Conservation (phyloP, 257 asterid species). For the Solanum chilense region DNA sequence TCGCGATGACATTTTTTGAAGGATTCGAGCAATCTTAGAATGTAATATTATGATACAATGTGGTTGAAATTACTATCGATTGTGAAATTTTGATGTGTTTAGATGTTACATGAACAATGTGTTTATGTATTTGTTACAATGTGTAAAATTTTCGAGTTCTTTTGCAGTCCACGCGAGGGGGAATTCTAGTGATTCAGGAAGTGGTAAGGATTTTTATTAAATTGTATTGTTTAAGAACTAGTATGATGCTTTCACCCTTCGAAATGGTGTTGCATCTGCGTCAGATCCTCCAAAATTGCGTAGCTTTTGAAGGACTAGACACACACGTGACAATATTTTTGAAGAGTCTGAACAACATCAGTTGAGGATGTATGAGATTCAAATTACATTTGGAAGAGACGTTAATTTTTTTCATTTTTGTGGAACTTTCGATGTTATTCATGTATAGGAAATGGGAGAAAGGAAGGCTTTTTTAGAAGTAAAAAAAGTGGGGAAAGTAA, state of each 20-base stretch:
- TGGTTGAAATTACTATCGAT: not conserved
- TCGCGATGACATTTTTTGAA: not conserved
- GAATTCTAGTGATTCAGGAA: conserved; percentile 17
- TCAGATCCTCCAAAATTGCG: not conserved
- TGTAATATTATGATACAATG: not conserved
- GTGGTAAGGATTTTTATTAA: conserved; percentile 16
- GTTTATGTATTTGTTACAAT: not conserved
- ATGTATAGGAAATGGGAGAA: conserved; percentile 33
- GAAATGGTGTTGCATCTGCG: not conserved
- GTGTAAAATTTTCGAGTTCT: not conserved
- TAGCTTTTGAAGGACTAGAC: not conserved
- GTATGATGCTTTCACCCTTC: not conserved
- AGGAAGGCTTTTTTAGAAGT: conserved; percentile 20
- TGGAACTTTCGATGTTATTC: not conserved
- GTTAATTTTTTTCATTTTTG: not conserved
- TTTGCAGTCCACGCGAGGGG: conserved; percentile 29
- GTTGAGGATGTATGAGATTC: not conserved
- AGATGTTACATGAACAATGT: not conserved
- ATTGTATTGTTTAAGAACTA: not conserved
- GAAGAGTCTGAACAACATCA: not conserved
- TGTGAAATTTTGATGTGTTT: not conserved
- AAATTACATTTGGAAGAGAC: not conserved
- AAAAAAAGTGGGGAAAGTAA: conserved; percentile 20
- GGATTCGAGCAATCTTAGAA: not conserved
- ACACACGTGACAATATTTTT: not conserved